Percentiles rank a stretch among this genome's conserved stretches.
Conservation (phyloP, 1,284 basidiomycete species). For the Puccinia brachypodii region DNA sequence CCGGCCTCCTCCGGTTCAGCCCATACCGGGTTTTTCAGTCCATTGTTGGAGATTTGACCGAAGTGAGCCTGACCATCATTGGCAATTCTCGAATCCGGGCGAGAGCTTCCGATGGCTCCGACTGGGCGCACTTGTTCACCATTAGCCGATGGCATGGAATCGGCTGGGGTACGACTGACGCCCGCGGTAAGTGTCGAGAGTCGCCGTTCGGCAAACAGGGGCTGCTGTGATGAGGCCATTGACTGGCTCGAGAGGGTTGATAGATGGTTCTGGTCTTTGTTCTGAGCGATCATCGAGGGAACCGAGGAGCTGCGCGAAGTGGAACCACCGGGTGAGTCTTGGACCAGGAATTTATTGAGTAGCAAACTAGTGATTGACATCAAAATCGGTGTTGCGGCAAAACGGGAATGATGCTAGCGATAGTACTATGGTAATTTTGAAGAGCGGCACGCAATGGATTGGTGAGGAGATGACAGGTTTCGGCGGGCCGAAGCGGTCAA, state of each 20-base stretch:
- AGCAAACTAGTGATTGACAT: conserved; percentile 19
- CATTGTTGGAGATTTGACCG: background rate
- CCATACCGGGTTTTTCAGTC: conserved; percentile 13
- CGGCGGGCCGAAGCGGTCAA: background rate
- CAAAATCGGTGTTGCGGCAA: background rate
- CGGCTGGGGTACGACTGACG: background rate
- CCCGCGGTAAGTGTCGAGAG: background rate
- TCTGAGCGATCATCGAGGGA: background rate
- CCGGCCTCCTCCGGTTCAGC: background rate
- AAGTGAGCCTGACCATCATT: conserved; percentile 14
- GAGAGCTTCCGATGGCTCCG: conserved; percentile 45
- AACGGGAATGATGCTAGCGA: background rate
- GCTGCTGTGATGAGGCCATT: background rate
- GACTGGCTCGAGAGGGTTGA: background rate
- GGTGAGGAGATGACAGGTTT: background rate
- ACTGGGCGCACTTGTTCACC: background rate
- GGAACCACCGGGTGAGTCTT: background rate
- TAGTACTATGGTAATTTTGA: background rate
- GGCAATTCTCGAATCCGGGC: conserved; percentile 33
- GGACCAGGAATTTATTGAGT: background rate
- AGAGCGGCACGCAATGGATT: background rate
- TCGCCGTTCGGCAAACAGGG: background rate
- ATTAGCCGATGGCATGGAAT: background rate
- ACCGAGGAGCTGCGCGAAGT: background rate
- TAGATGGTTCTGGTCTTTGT: conserved; percentile 1